A percentile compares a stretch with the other conserved stretches of the same genome.
phyloP scores from a whole-genome alignment of 495 filamentous ascomycete species.

The Parathielavia hyrcaniae region DNA sequence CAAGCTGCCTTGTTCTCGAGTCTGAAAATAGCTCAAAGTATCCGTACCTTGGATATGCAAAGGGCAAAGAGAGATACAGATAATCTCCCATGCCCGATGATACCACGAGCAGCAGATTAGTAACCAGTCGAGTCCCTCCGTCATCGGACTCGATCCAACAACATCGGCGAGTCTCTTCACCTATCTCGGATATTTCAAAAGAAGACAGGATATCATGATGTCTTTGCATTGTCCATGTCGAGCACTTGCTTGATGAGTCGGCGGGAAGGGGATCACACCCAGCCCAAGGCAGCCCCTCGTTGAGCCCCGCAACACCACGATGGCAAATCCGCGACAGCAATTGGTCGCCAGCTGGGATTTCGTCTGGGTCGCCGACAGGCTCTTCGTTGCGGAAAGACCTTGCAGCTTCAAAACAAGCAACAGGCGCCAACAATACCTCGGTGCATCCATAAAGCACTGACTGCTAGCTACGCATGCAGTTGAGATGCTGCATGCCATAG shows the following conservation, averaged over 20 bases:
- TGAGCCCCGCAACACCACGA: slow-evolving; percentile 20
- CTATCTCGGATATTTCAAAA: background rate
- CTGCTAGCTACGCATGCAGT: background rate
- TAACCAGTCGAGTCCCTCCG: too few relatives aligned
- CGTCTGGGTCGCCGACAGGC: background rate
- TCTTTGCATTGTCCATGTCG: background rate
- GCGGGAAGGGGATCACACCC: background rate
- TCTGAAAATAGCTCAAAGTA: too few relatives aligned
- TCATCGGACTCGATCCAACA: background rate
- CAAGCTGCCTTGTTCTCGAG: too few relatives aligned
- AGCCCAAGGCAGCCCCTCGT: slow-evolving; percentile 8
- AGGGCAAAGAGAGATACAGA: too few relatives aligned
- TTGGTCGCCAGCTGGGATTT: slow-evolving; percentile 6
- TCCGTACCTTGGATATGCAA: too few relatives aligned
- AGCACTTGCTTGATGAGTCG: background rate
- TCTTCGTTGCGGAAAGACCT: background rate
- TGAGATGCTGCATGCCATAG: background rate
- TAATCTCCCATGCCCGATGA: too few relatives aligned
- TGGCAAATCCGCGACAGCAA: slow-evolving; percentile 14
- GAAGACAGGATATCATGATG: background rate
- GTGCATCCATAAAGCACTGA: background rate
- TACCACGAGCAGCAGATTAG: too few relatives aligned
- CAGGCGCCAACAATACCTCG: too few relatives aligned
- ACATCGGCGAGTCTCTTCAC: background rate
- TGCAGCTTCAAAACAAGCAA: background rate